phyloP scores from a whole-genome alignment of 2,329 filamentous ascomycete genomes.

The Endocalyx cinctus region DNA sequence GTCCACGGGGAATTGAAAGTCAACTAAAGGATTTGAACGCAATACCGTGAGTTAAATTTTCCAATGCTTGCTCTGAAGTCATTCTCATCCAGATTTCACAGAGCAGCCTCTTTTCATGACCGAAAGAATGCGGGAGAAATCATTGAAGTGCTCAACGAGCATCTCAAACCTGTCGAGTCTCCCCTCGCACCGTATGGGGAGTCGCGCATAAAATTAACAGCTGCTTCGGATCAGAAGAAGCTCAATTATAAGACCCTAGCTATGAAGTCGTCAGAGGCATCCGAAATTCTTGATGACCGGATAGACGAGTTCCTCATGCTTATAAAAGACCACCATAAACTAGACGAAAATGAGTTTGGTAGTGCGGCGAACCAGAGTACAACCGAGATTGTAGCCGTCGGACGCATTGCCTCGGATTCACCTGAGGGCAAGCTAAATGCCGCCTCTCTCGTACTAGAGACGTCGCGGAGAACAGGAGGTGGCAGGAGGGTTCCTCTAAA shows the following conservation, averaged over 20 bases:
- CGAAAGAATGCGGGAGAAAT: slow-evolving; percentile 76
- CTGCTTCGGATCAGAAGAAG: slow-evolving; percentile 85
- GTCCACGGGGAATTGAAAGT: slow-evolving; percentile 34
- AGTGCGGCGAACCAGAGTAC: slow-evolving; percentile 83
- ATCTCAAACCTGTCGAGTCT: slow-evolving; percentile 62
- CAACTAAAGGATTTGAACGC: slow-evolving; percentile 34
- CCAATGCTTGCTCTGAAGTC: no score
- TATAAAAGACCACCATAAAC: slow-evolving; percentile 66
- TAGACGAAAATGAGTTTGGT: slow-evolving; percentile 79
- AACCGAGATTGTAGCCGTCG: slow-evolving; percentile 82
- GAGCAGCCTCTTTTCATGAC: slow-evolving; percentile 65
- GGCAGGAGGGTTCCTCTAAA: slow-evolving; percentile 78
- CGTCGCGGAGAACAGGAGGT: slow-evolving; percentile 75
- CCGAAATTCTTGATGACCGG: slow-evolving; percentile 88
- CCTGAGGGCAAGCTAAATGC: slow-evolving; percentile 81
- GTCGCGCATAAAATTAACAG: slow-evolving; percentile 76
- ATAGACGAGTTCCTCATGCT: slow-evolving; percentile 84
- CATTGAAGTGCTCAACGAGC: slow-evolving; percentile 75
- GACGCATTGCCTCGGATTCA: slow-evolving; percentile 84
- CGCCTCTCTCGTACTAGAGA: slow-evolving; percentile 83
- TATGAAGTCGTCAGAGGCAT: slow-evolving; percentile 90
- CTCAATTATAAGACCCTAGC: slow-evolving; percentile 87
- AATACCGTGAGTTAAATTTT: slow-evolving; percentile 29
- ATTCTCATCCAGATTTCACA: no score
- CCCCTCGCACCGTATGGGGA: slow-evolving; percentile 70